Evolutionary conservation across 1,284 basidiomycete genomes (phyloP), one percentile per base, ranked within the genome.

Genomic region (Megacollybia platyphylla): DNA sequence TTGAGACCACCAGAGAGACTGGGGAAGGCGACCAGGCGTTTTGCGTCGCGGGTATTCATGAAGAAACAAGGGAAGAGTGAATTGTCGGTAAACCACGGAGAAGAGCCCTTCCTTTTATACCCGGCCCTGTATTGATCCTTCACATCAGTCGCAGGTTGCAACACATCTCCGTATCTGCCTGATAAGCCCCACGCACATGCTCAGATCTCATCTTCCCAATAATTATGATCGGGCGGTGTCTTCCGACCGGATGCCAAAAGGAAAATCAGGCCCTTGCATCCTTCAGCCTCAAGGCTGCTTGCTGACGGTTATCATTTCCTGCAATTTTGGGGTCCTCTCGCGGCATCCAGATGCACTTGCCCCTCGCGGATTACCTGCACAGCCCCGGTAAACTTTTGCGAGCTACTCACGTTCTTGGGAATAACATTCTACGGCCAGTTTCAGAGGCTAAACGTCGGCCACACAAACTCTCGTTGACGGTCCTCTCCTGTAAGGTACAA

Each of bases 1-100:
- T 78, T 75, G 44, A 86, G 71, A 1, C 73, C 70, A 39, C 66
- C 73, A 10, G 82, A 76, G 40, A 86, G 63, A 51, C 74, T 78
- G 11, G 83, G 83, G 51, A 82, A 75, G 7, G 82, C 66, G 58
- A 82, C 66, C 52, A 85, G 71, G 54, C 71, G 67, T 50, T 69
- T 54, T 43, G 64, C 48, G 35, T 54, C 51, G 48, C 51, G 50
- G 35, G 51, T 49, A 37, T 54, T 48, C 51, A 57, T 62, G 52
- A 54, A 46, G 49, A 53, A 45, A 50, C 49, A 41, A 28, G 36
- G 38, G 40, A 40, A 44, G 44, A 45, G 44, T 41, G 44, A 44
- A 38, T 37, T 18, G 39, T n/a, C 8, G 11, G 15, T 29, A 40
- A 40, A 40, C 24, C 8, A 9, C 15, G 39, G 31, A 15, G 15